Evolutionary conservation across 495 filamentous ascomycete species (phyloP).

Genomic region (Aspergillus mulundensis): DNA sequence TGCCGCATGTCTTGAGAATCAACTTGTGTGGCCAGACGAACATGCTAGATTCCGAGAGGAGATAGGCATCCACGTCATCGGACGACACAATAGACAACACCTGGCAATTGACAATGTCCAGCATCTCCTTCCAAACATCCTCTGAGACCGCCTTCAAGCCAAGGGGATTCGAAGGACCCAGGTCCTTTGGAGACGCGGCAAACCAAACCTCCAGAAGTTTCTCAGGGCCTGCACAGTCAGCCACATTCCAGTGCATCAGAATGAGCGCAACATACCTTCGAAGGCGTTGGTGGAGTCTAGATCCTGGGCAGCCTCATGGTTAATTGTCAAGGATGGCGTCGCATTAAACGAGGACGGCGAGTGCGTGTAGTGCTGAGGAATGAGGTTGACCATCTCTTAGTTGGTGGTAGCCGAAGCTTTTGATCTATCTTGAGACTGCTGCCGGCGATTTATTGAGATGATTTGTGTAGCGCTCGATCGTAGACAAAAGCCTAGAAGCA

Average conservation of each 20-base stretch:
- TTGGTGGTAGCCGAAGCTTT: slow-evolving; percentile 9
- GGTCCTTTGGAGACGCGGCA: slow-evolving; percentile 72
- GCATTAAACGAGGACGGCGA: slow-evolving; percentile 73
- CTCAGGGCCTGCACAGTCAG: slow-evolving; percentile 68
- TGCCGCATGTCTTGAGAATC: slow-evolving; percentile 98
- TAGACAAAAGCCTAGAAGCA: slow-evolving; percentile 51
- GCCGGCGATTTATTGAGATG: not conserved
- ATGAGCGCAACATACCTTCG: slow-evolving; percentile 59
- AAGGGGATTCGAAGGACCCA: slow-evolving; percentile 61
- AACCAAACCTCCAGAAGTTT: slow-evolving; percentile 99
- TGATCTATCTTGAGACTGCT: not conserved
- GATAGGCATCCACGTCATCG: slow-evolving; percentile 95
- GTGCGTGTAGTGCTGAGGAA: slow-evolving; percentile 72
- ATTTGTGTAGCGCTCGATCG: slow-evolving; percentile 21
- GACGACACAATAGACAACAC: slow-evolving; percentile 92
- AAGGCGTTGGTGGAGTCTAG: slow-evolving; percentile 96
- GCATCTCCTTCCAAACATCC: slow-evolving; percentile 92
- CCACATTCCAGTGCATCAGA: not conserved
- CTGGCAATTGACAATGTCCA: slow-evolving; percentile 97
- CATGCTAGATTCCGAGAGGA: slow-evolving; percentile 98
- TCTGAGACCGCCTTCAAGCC: slow-evolving; percentile 83
- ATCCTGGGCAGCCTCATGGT: slow-evolving; percentile 89
- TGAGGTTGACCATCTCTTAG: slow-evolving; percentile 76
- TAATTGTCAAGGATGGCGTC: slow-evolving; percentile 89
- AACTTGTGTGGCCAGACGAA: slow-evolving; percentile 99